phyloP scores from a whole-genome alignment of 176 grass and related monocot species.

The Carex myosuroides region DNA sequence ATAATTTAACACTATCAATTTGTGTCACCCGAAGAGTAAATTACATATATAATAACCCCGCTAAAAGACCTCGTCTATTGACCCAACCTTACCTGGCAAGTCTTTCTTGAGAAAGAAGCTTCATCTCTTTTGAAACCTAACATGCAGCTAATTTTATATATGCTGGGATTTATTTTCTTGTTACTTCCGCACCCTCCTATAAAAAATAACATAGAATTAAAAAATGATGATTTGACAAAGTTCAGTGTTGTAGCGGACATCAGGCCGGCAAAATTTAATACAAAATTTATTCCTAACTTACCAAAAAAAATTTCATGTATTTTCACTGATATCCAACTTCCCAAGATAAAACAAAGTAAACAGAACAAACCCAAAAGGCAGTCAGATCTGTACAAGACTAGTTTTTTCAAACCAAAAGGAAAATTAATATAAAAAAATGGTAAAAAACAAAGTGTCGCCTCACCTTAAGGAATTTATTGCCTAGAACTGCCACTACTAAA shows the following conservation, averaged over 20 bases:
- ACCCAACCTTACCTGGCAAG: neutral
- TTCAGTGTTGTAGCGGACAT: neutral
- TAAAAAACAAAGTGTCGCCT: neutral
- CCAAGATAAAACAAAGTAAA: neutral
- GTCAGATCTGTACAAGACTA: neutral
- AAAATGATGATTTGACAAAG: neutral
- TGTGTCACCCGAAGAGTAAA: neutral
- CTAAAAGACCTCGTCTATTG: neutral
- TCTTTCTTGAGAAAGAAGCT: neutral
- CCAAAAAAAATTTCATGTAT: neutral
- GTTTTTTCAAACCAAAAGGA: neutral
- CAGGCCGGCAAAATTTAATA: neutral
- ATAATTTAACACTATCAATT: conserved; percentile 13
- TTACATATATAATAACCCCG: conserved; percentile 5
- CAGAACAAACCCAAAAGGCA: neutral
- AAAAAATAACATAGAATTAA: conserved; percentile 2
- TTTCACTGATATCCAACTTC: neutral
- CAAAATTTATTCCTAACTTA: neutral
- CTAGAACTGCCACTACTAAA: conserved; percentile 1
- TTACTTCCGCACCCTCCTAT: neutral
- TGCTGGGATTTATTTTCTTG: conserved; percentile 13
- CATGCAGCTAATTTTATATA: conserved; percentile 13
- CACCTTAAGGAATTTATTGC: conserved; percentile 3
- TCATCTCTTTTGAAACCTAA: neutral
- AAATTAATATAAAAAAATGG: neutral